Evolutionary conservation across 1,284 basidiomycete species (phyloP).

Genomic region (Hymenochaete sp.): DNA sequence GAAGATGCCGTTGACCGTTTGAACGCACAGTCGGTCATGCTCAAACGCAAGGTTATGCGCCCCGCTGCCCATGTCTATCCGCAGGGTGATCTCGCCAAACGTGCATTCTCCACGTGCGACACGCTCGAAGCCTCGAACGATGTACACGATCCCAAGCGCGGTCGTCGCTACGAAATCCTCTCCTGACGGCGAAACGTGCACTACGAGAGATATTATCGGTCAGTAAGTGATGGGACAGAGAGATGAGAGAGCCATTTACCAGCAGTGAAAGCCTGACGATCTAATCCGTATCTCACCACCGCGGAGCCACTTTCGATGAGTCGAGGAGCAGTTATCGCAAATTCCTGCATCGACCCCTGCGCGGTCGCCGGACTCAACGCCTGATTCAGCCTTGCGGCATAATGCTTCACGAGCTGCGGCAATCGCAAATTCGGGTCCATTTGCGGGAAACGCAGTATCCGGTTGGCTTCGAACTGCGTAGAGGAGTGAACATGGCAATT

Average conservation of each 20-base stretch:
- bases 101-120: slow-evolving; percentile 20
- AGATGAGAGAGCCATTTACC: slow-evolving; percentile 7
- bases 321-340: slow-evolving; percentile 10
- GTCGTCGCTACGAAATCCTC: slow-evolving; percentile 44
- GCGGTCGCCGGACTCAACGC: not conserved
- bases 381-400: slow-evolving; percentile 7
- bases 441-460: slow-evolving; percentile 9
- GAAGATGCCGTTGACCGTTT: slow-evolving; percentile 12
- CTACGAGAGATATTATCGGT: too few relatives aligned
- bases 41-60: slow-evolving; percentile 16
- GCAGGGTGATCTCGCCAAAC: slow-evolving; percentile 13
- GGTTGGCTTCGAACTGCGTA: not conserved
- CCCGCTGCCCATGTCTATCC: slow-evolving; percentile 7
- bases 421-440: slow-evolving; percentile 8
- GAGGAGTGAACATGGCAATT: slow-evolving; percentile 4
- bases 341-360: slow-evolving; percentile 5
- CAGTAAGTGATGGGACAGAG: too few relatives aligned
- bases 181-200: slow-evolving; percentile 52
- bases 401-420: slow-evolving; percentile 9
- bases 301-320: slow-evolving; percentile 8
- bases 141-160: slow-evolving; percentile 35
- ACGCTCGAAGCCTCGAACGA: slow-evolving; percentile 47
- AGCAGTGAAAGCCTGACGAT: slow-evolving; percentile 10
- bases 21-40: slow-evolving; percentile 10
- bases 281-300: slow-evolving; percentile 2